Percentiles rank a stretch among this genome's conserved stretches.
These are phyloP conservation scores for Lasiosphaeris hirsuta DNA, from an alignment of 495 filamentous ascomycete genomes.

Conservation along the genomic window DNA sequence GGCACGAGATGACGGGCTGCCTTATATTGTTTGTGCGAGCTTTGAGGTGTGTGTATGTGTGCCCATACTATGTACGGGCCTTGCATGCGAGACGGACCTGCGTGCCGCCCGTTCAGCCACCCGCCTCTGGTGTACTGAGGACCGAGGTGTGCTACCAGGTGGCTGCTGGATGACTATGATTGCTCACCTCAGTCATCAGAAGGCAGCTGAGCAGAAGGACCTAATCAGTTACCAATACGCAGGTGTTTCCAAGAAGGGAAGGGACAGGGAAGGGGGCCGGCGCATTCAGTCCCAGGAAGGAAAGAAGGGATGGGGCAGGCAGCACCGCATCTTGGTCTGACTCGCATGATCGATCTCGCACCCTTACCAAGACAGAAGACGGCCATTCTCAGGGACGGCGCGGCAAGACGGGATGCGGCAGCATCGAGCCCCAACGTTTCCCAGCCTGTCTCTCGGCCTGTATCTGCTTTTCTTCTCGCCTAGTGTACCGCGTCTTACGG, in stretches of 20 bases:
- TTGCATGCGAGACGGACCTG: slow-evolving; percentile 16
- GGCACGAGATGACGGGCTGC: slow-evolving; percentile 1
- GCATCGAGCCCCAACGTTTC: slow-evolving; percentile 14
- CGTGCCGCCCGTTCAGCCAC: slow-evolving; percentile 12
- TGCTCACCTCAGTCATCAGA: too few species aligned
- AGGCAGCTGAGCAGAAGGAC: not conserved
- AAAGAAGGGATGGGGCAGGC: slow-evolving; percentile 7
- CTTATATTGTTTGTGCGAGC: slow-evolving; percentile 5
- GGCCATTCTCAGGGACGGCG: slow-evolving; percentile 9
- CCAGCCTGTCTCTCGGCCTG: not conserved
- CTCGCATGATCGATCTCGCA: slow-evolving; percentile 24
- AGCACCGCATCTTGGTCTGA: slow-evolving; percentile 18
- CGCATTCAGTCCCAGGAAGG: slow-evolving; percentile 3
- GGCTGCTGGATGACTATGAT: not conserved
- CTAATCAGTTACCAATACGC: not conserved
- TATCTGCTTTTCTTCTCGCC: not conserved
- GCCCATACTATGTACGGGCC: slow-evolving; percentile 1
- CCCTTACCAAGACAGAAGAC: not conserved
- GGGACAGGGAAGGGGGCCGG: not conserved
- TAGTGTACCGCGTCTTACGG: slow-evolving; percentile 4
- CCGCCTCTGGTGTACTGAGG: not conserved
- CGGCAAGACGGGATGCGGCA: slow-evolving; percentile 23
- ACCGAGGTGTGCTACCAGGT: not conserved
- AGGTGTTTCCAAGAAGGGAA: not conserved
- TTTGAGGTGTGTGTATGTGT: too few species aligned